phyloP scores from a whole-genome alignment of 208 protist species.

The Vickermania ingenoplastis region DNA sequence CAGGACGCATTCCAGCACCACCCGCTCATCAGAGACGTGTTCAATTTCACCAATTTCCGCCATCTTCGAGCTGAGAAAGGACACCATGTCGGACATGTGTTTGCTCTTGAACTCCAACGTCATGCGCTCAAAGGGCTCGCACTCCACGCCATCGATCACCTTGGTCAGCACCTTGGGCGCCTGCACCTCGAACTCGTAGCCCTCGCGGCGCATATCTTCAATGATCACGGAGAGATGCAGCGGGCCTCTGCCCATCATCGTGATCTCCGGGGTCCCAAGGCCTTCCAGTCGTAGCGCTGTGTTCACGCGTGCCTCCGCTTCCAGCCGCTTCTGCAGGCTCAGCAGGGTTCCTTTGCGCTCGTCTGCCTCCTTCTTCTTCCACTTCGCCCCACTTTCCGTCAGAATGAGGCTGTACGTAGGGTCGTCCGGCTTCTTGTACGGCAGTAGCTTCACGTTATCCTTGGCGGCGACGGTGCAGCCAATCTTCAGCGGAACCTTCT shows the following conservation, averaged over 20 bases:
- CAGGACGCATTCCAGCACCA: conserved; percentile 81
- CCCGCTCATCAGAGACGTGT: conserved; percentile 62
- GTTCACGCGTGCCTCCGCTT: conserved; percentile 91
- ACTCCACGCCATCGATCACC: conserved; percentile 64
- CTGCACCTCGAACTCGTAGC: conserved; percentile 94
- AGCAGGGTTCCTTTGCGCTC: conserved; percentile 64
- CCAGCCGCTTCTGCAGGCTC: conserved; percentile 64
- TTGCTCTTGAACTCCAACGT: conserved; percentile 71
- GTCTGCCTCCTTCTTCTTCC: conserved; percentile 82
- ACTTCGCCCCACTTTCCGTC: conserved; percentile 85
- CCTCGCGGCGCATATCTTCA: conserved; percentile 96
- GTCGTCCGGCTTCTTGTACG: conserved; percentile 90
- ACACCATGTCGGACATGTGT: conserved; percentile 64
- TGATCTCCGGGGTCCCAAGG: conserved; percentile 46
- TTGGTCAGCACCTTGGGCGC: conserved; percentile 89
- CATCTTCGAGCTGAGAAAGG: conserved; percentile 81
- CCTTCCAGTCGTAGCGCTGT: conserved; percentile 74
- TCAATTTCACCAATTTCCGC: conserved; percentile 84
- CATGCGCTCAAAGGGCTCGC: conserved; percentile 82
- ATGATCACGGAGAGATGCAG: conserved; percentile 97
- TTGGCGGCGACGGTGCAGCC: conserved; percentile 74
- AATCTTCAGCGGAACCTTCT: conserved; percentile 86
- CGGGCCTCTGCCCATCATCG: conserved; percentile 91
- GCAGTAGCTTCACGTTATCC: conserved; percentile 56
- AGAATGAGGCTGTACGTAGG: conserved; percentile 92